Evolutionary conservation across 2,329 filamentous ascomycete genomes (phyloP), one percentile per base, ranked within the genome.

Genomic region (Chaetoscypha palmicola): DNA sequence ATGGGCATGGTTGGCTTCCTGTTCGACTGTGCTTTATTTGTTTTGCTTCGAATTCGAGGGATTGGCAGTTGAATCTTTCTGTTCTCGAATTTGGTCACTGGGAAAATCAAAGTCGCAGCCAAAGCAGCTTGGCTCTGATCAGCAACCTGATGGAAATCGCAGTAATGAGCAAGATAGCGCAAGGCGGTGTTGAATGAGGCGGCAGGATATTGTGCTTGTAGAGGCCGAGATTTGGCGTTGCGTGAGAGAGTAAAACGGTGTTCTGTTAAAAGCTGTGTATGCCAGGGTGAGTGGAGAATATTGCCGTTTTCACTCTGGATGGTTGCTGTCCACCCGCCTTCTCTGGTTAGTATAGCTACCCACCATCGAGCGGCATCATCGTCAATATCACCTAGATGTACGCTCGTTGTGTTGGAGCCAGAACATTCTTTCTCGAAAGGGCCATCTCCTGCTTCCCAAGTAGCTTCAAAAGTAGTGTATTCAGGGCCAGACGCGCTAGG

Each of bases 291-390:
- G 46, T 49, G 41, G 26, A 58, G 51, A 32, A 47, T 57, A 32
- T 30, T 21, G 21, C 57, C 54, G 31, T 47, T 51, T 24, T 51
- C 43, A 20, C 37, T 55, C 36, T 9, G 24, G 42, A 53, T 55
- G 43, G 47, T 35, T 28, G 56, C 52, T 33, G 47, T 41, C 61
- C 58, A 63, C 31, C 57, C 52, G 4, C 51, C 36, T 26, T 50
- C 53, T 17, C 41, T 14, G 2, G 52, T 54, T 4, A 62, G 50
- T 41, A 64, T 43, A 17, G 52, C 47, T 46, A 43, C 39, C 61
- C 60, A 63, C 59, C 59, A 64, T n/a, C 48, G 47, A 50, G 49
- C 55, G 14, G 58, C 54, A 30, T 52, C 54, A 35, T 52, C 41
- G 14, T 52, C 43, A 38, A 60, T 51, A 37, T 54, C 38, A 16